Conservation (phyloP, 2,329 filamentous ascomycete species). For the Coniochaeta sp. region DNA sequence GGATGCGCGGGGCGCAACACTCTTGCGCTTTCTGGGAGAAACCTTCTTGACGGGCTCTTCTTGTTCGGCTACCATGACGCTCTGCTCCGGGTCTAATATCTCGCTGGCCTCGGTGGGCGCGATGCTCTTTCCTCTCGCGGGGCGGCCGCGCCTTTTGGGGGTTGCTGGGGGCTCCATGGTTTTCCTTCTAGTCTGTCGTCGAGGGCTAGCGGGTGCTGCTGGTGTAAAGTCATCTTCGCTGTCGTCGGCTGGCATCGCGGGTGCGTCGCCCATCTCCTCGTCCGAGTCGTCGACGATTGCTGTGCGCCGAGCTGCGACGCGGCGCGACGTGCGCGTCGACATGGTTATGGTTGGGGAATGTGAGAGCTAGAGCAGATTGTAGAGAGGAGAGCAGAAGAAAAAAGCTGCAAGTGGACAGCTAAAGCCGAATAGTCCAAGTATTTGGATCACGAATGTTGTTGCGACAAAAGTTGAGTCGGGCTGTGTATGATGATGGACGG, state of each 20-base stretch:
- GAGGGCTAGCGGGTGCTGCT: conserved; percentile 49
- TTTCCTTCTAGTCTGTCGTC: conserved; percentile 31
- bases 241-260: conserved; percentile 45
- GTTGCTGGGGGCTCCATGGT: conserved; percentile 28
- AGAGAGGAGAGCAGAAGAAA: conserved; percentile 4
- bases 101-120: conserved; percentile 43
- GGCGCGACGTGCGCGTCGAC: conserved; percentile 35
- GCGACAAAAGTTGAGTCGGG: not conserved
- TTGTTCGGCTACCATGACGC: conserved; percentile 22
- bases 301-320: conserved; percentile 52
- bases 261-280: conserved; percentile 47
- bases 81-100: conserved; percentile 49
- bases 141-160: conserved; percentile 24
- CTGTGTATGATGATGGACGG: conserved; percentile 3
- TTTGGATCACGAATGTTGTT: not conserved
- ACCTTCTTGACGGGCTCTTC: conserved; percentile 29
- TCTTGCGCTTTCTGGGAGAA: conserved; percentile 63
- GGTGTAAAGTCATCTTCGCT: conserved; percentile 76
- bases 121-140: conserved; percentile 35
- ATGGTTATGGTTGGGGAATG: conserved; percentile 20
- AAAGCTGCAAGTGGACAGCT: not conserved
- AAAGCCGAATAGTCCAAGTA: not conserved
- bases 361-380: not conserved
- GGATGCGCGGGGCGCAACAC: conserved; percentile 34
- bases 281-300: conserved; percentile 75